Evolutionary conservation across 2,329 filamentous ascomycete species (phyloP), one percentile per base, ranked within the genome.

Genomic region (Hypoxylon sp.): DNA sequence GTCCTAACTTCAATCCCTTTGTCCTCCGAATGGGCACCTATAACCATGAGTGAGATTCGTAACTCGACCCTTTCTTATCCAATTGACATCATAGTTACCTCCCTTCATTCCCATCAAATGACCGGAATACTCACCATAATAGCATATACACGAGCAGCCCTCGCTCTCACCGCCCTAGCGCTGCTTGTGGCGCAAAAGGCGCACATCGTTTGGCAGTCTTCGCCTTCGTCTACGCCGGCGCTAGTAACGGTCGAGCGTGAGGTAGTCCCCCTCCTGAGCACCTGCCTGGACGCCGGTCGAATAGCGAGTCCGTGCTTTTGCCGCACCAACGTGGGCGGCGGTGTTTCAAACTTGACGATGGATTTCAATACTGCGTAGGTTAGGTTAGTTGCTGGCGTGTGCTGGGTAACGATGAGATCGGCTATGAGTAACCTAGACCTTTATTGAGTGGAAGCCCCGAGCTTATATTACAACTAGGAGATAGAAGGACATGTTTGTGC

Each of bases 131-230:
- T 57, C 10, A 35, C 42, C 3, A n/a, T 35, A 22, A 25, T 57
- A 46, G 27, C 54, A 22, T 57, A 57, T 22, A n/a, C 40, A 22
- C 27, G 54, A 17, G 54, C 54, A 6, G 40, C 27, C 11, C 54
- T 57, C 17, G 17, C 31, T 13, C 33, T 48, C 10, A 2, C n/a
- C 13, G 55, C 27, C 6, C 2, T 48, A 5, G 44, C 30, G 14
- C 11, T 57, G 7, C 55, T 57, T 13, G 13, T 35, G 6, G 42
- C 55, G 8, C 40, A 42, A 5, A 42, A 57, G 37, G 25, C 17
- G 2, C 17, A 11, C 25, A 2, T 10, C 3, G 2, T 57, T 1
- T 57, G 54, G 54, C n/a, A 6, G 30, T 27, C 27, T 3, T 20
- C 30, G 8, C 6, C 49, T 7, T 22, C n/a, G n/a, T n/a, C n/a